Percentiles rank a stretch among this genome's conserved stretches.
Conservation (phyloP, 345 rosid species). For the Hibiscus tridactylites region DNA sequence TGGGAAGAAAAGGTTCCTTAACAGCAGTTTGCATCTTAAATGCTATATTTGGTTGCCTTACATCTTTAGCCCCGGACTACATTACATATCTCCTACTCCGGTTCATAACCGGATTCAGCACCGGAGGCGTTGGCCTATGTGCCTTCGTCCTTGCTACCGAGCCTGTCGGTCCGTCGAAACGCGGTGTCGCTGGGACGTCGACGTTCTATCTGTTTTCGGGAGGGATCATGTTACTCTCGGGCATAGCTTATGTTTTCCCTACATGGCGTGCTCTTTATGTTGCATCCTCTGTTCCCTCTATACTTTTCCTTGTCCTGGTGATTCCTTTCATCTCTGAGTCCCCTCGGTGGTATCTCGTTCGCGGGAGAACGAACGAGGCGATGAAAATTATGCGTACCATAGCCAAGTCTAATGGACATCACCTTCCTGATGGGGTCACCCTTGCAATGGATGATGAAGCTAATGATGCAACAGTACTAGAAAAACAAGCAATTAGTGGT, state of each 20-base stretch:
- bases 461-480: not conserved
- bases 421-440: slow-evolving; percentile 50
- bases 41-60: slow-evolving; percentile 63
- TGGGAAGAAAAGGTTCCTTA: slow-evolving; percentile 92
- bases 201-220: slow-evolving; percentile 87
- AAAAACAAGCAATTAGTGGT: slow-evolving; percentile 38
- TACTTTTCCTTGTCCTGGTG: slow-evolving; percentile 53
- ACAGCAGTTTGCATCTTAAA: slow-evolving; percentile 65
- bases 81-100: slow-evolving; percentile 57
- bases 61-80: slow-evolving; percentile 68
- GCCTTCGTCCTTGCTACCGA: slow-evolving; percentile 86
- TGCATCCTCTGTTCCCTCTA: slow-evolving; percentile 65
- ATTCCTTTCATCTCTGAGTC: slow-evolving; percentile 83
- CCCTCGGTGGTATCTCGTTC: slow-evolving; percentile 89
- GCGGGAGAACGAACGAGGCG: slow-evolving; percentile 57
- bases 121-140: slow-evolving; percentile 81
- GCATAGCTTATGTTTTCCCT: slow-evolving; percentile 53
- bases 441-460: slow-evolving; percentile 65
- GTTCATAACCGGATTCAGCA: slow-evolving; percentile 77
- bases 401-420: slow-evolving; percentile 50
- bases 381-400: slow-evolving; percentile 59
- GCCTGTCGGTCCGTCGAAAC: slow-evolving; percentile 73
- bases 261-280: slow-evolving; percentile 76
- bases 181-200: slow-evolving; percentile 90
- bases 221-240: slow-evolving; percentile 61